Base-by-base conservation (phyloP, 768 basidiomycete species). In the Boletus reticuloceps region DNA sequence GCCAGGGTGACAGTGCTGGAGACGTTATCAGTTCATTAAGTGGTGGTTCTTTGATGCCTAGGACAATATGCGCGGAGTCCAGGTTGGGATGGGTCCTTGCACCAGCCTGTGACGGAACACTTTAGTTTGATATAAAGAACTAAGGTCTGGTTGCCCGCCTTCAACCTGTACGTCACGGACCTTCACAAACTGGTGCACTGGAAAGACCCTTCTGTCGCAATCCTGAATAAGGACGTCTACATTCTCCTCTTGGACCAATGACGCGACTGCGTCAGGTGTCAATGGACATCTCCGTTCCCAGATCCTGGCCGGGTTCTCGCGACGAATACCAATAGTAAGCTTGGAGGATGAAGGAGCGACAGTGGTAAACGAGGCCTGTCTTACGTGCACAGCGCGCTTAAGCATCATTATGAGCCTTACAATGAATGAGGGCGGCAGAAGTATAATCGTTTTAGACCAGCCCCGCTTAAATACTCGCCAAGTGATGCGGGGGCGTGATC, bases 1-100 rank as follows among this genome's bases (percentile, higher is more conserved):
- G 51, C 16, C 32, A 68, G 36, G 73, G 68, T 19, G 64, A 61
- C 20, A 14, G 17, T 17, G 78, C 62, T 20, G 80, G 77, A 31
- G 72, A 67, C 19, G 77, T 78, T 61, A 84, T 65, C 34, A 93
- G 76, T 58, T 87, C 84, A 27, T 71, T 43, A 8, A 94, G 68
- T 10, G 89, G 88, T 0, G 88, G 83, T 69, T 97, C 94, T 64
- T 97, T 97, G 72, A 97, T 94, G 3, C 94, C 94, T 6, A 94
- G 65, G 32, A 94, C 70, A 49, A 97, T 82, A 59, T 94, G 85
- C 0, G 90, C 84, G 7, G 80, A 74, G 5, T 74, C 70, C 17
- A 92, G 77, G n/a, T 73, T 75, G 12, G 78, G 65, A 51, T 79
- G 77, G 51, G 93, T 68, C 16, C 69, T 75, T 19, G 94, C 94